Base-by-base conservation (phyloP, 768 basidiomycete genomes). In the Suillus discolor region DNA sequence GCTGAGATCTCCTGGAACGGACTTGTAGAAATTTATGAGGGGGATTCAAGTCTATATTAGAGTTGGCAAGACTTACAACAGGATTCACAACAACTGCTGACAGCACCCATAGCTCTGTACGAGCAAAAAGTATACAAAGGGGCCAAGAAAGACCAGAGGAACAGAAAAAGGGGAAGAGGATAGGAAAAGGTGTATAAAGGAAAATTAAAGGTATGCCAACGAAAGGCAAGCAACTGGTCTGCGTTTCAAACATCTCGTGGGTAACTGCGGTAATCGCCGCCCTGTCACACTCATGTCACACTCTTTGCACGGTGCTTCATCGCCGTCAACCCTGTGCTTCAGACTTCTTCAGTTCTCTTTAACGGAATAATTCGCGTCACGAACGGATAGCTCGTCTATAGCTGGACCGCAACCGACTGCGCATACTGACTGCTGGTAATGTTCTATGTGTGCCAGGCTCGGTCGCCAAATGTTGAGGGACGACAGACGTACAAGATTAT, bases 11-110 rank as follows among this genome's bases (percentile, higher is more conserved):
- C 75, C 89, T 90, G 74, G 92, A 90, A 70, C 84, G 86, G 77
- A 93, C 93, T 94, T 54, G 77, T 61, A 77, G 68, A 65, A 42
- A 66, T 70, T 66, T 69, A 70, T 71, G 65, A 61, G 64, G 25
- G 54, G 61, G 61, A 34, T 65, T 38, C 41, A 60, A 38, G 64
- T 42, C 68, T 31, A 55, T 62, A 55, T 68, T 67, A 62, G 65
- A 66, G 23, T 49, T 41, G 36, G 62, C n/a, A 49, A 51, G 25
- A 82, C 91, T 64, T 78, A 92, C 92, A 89, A 80, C 93, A 94
- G 63, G 85, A 90, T 72, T 92, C 89, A 79, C 93, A 94, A 79
- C 91, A 94, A 79, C 91, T 93, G 69, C 81, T 81, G 70, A 90
- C 77, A 75, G 86, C 90, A 69, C 92, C 92, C 92, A 93, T 93